These are phyloP conservation scores for Westerdykella ornata DNA, from an alignment of 2,329 filamentous ascomycete species.

Conservation along the genomic window DNA sequence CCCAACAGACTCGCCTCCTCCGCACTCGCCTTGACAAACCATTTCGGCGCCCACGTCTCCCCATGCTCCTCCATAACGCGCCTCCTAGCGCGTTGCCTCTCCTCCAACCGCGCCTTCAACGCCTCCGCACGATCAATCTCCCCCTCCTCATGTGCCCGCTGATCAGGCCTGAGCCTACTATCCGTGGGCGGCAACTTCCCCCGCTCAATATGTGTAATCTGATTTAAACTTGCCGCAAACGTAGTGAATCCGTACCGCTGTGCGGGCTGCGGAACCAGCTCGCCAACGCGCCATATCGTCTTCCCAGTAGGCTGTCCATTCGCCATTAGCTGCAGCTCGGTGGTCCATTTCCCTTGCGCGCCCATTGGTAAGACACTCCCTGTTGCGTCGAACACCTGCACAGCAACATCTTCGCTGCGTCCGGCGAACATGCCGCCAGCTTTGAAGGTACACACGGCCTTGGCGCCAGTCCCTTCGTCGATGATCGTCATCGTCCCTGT, in stretches of 20 bases:
- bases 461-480: slow-evolving; percentile 77
- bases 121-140: slow-evolving; percentile 76
- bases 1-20: slow-evolving; percentile 28
- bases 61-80: slow-evolving; percentile 69
- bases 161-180: slow-evolving; percentile 76
- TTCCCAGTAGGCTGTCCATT: slow-evolving; percentile 54
- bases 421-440: slow-evolving; percentile 96
- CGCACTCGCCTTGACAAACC: slow-evolving; percentile 65
- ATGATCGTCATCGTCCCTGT: slow-evolving; percentile 80
- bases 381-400: slow-evolving; percentile 62
- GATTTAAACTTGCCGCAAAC: slow-evolving; percentile 82
- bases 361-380: slow-evolving; percentile 61
- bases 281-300: slow-evolving; percentile 71
- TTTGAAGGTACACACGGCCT: slow-evolving; percentile 84
- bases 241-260: slow-evolving; percentile 81
- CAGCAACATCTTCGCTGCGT: slow-evolving; percentile 78
- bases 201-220: slow-evolving; percentile 74
- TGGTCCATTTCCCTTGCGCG: slow-evolving; percentile 79
- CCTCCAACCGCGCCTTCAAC: slow-evolving; percentile 76
- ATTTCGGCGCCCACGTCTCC: slow-evolving; percentile 66
- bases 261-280: slow-evolving; percentile 69
- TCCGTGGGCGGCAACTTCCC: slow-evolving; percentile 73
- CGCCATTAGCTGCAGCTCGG: slow-evolving; percentile 59
- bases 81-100: slow-evolving; percentile 70
- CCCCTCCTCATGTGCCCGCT: slow-evolving; percentile 75